Evolutionary conservation across 495 filamentous ascomycete species (phyloP).

Genomic region (Lentithecium fluviatile): DNA sequence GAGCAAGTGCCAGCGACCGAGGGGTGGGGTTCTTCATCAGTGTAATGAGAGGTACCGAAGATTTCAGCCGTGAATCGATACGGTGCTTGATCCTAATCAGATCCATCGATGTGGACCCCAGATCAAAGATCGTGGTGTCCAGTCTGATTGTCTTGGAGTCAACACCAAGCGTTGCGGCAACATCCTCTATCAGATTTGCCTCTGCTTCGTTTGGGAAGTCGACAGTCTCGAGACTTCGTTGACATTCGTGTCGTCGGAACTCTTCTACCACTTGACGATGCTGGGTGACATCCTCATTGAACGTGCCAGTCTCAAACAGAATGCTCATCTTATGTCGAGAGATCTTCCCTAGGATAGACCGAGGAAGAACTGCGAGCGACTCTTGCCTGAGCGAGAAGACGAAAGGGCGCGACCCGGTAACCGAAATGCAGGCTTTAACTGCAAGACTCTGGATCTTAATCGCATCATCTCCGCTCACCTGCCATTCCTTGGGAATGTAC

Average conservation of each 20-base stretch:
- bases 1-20: constrained; percentile 38
- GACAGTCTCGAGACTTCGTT: no score
- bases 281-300: not conserved
- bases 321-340: not conserved
- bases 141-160: not conserved
- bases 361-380: not conserved
- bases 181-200: no score
- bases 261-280: no score
- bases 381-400: not conserved
- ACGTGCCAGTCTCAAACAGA: no score
- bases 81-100: not conserved
- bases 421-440: no score
- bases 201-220: no score
- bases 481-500: not conserved
- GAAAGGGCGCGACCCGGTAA: not conserved
- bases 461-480: no score
- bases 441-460: no score
- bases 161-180: not conserved
- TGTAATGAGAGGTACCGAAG: constrained; percentile 43
- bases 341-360: not conserved
- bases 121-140: not conserved
- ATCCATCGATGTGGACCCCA: not conserved
- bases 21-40: constrained; percentile 48
- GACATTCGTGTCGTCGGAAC: no score
- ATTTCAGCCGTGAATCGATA: not conserved